Evolutionary conservation across 2,329 filamentous ascomycete genomes (phyloP).

Genomic region (Scleromitrula shiraiana): DNA sequence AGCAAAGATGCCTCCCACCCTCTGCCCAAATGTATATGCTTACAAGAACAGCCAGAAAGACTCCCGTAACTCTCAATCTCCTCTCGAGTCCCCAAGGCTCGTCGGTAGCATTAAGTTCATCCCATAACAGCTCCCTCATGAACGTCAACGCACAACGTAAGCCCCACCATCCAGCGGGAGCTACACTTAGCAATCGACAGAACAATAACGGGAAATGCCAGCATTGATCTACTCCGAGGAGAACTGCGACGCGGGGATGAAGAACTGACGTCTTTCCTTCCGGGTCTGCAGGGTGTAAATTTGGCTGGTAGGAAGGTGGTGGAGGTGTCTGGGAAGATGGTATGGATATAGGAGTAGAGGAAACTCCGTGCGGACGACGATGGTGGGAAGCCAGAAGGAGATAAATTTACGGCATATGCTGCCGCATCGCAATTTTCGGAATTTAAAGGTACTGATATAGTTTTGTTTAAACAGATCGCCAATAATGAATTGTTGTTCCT

Average conservation of each 20-base stretch:
- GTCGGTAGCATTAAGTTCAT: slow-evolving; percentile 32
- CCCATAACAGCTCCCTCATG: slow-evolving; percentile 53
- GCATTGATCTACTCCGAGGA: slow-evolving; percentile 61
- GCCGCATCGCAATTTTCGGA: slow-evolving; percentile 26
- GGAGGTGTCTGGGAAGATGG: slow-evolving; percentile 6
- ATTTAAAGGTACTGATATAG: not conserved
- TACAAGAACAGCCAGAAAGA: slow-evolving; percentile 57
- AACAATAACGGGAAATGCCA: slow-evolving; percentile 70
- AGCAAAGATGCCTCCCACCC: too few species aligned
- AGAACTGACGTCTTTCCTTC: slow-evolving; percentile 39
- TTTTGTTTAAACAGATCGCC: not conserved
- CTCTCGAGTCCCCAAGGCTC: slow-evolving; percentile 37
- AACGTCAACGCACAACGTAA: slow-evolving; percentile 61
- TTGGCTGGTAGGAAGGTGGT: slow-evolving; percentile 14
- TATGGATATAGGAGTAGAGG: slow-evolving; percentile 5
- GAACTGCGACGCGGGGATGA: slow-evolving; percentile 70
- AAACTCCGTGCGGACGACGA: slow-evolving; percentile 12
- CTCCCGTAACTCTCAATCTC: slow-evolving; percentile 56
- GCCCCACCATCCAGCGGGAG: slow-evolving; percentile 65
- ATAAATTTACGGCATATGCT: slow-evolving; percentile 29
- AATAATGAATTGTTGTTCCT: not conserved
- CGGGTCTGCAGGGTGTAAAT: slow-evolving; percentile 21
- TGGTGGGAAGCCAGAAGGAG: slow-evolving; percentile 27
- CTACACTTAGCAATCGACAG: slow-evolving; percentile 63
- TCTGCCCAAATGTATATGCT: too few species aligned